These are phyloP conservation scores for Amaranthus cruentus DNA, from an alignment of 148 eudicot genomes.

Conservation along the genomic window DNA sequence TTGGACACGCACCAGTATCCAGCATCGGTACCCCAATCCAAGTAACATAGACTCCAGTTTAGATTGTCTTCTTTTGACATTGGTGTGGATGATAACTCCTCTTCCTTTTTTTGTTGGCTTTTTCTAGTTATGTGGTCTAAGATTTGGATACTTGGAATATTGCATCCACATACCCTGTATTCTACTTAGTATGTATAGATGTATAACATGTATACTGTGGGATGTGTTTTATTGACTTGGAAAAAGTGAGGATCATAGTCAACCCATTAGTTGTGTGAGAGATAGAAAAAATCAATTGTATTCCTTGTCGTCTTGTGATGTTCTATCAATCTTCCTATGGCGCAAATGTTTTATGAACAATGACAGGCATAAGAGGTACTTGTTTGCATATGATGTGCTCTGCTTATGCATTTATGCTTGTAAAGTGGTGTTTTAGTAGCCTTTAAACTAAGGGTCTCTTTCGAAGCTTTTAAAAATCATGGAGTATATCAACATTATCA, in stretches of 20 bases:
- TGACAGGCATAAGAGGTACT: no score
- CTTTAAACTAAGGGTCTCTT: no score
- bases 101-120: background rate
- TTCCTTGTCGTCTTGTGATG: no score
- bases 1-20: no score
- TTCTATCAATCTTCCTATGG: no score
- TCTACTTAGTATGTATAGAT: background rate
- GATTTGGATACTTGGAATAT: background rate
- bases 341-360: no score
- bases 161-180: background rate
- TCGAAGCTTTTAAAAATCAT: no score
- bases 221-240: background rate
- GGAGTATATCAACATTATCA: no score
- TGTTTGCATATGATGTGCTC: no score
- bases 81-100: background rate
- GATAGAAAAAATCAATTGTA: background rate
- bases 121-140: background rate
- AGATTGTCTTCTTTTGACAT: background rate
- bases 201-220: slow-evolving; percentile 2
- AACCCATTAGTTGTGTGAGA: background rate
- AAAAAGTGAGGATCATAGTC: background rate
- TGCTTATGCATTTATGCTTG: no score
- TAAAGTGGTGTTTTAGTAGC: no score
- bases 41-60: background rate
- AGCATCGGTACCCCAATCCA: no score